Evolutionary conservation across 352 stramenopile genomes (phyloP).

Genomic region (Phytophthora fragariae): DNA sequence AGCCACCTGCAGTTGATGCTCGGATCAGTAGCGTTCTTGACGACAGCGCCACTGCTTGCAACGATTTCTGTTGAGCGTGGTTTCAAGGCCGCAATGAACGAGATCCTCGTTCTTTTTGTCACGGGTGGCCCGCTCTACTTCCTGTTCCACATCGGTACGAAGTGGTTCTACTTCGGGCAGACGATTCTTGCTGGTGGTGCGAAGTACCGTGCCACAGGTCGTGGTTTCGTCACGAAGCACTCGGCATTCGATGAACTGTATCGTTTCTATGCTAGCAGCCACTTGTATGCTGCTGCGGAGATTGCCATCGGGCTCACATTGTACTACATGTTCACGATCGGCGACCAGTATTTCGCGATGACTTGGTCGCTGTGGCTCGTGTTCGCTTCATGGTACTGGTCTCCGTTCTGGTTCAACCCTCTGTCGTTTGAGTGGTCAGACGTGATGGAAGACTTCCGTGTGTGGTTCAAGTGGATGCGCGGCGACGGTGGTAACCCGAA

Average conservation of each 20-base stretch:
- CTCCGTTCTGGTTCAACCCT: conserved; percentile 99
- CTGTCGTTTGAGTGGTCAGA: conserved; percentile 97
- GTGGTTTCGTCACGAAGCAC: conserved; percentile 99
- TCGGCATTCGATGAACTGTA: conserved; percentile 98
- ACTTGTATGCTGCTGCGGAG: conserved; percentile 97
- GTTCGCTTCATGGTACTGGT: conserved; percentile 83
- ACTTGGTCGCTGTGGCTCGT: conserved; percentile 99
- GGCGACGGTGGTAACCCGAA: conserved; percentile 91
- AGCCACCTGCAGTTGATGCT: conserved; percentile 97
- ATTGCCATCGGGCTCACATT: conserved; percentile 93
- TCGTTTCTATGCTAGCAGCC: conserved; percentile 98
- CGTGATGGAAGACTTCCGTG: conserved; percentile 88
- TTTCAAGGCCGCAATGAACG: conserved; percentile 94
- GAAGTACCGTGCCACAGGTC: conserved; percentile 98
- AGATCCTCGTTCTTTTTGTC: conserved; percentile 96
- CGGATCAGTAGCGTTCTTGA: conserved; percentile 96
- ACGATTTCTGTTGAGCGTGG: conserved; percentile 98
- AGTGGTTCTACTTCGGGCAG: conserved; percentile 99
- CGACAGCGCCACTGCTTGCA: conserved; percentile 96
- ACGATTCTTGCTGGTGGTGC: conserved; percentile 98
- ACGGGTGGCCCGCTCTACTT: conserved; percentile 99
- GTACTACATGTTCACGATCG: conserved; percentile 94
- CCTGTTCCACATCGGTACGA: conserved; percentile 99
- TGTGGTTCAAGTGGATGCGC: conserved; percentile 95
- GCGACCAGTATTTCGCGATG: conserved; percentile 96